Conservation (phyloP, 805 yeast genomes). For the Wickerhamomyces sydowiorum region DNA sequence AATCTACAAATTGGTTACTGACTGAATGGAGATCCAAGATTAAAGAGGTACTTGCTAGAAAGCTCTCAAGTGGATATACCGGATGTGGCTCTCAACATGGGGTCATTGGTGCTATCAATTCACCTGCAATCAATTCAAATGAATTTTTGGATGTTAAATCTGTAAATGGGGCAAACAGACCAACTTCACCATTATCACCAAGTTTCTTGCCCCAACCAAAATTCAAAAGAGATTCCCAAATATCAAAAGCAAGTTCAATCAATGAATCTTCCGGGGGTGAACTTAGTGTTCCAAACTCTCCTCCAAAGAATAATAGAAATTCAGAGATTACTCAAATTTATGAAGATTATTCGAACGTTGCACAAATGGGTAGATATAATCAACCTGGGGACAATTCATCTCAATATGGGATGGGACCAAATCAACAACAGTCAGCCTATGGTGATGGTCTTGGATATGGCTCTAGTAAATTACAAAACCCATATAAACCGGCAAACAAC, state of each 20-base stretch:
- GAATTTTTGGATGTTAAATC: constrained; percentile 25
- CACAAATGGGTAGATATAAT: constrained; percentile 2
- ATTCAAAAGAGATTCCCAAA: constrained; percentile 18
- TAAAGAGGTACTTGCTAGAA: constrained; percentile 48
- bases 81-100: constrained; percentile 76
- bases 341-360: constrained; percentile 25
- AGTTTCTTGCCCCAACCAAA: constrained; percentile 30
- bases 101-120: constrained; percentile 49
- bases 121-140: constrained; percentile 37
- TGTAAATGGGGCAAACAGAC: constrained; percentile 14
- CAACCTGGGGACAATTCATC: neutral
- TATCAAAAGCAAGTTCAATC: constrained; percentile 15
- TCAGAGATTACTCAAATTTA: constrained; percentile 27
- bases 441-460: neutral
- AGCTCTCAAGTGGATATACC: constrained; percentile 54
- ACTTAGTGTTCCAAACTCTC: constrained; percentile 7
- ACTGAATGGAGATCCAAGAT: constrained; percentile 56
- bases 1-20: constrained; percentile 44
- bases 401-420: neutral
- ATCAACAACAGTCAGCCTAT: neutral
- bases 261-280: constrained; percentile 12
- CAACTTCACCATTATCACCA: constrained; percentile 30
- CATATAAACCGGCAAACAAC: constrained; percentile 1
- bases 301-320: constrained; percentile 17
- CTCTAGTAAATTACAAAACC: constrained; percentile 5